These are phyloP conservation scores for Schizochytrium sp. DNA, from an alignment of 108 stramenopile genomes.

Conservation along the genomic window DNA sequence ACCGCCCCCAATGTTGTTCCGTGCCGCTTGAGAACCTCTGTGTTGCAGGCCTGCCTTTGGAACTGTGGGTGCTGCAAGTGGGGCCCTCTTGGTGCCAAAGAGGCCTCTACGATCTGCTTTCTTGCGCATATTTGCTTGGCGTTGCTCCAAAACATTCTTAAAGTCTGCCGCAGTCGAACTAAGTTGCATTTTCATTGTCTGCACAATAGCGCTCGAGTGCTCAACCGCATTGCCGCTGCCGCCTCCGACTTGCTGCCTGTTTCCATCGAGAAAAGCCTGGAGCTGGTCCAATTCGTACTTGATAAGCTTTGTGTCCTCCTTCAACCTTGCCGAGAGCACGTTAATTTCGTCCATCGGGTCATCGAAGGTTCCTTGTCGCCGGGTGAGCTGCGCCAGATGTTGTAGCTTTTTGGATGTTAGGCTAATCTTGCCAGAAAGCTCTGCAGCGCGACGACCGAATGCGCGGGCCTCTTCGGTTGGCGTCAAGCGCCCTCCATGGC, in stretches of 20 bases:
- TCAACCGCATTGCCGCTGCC: slow-evolving; percentile 48
- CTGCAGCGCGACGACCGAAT: slow-evolving; percentile 17
- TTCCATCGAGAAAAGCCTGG: slow-evolving; percentile 9
- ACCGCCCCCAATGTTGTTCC: too few relatives aligned
- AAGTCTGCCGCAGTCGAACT: neutral
- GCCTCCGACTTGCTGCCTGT: slow-evolving; percentile 12
- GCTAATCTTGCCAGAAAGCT: slow-evolving; percentile 51
- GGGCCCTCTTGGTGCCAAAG: slow-evolving; percentile 30
- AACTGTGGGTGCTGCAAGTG: neutral
- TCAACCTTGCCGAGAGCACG: slow-evolving; percentile 13
- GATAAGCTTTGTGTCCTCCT: slow-evolving; percentile 51
- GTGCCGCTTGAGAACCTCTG: too few relatives aligned
- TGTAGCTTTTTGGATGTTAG: slow-evolving; percentile 55
- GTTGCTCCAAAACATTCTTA: slow-evolving; percentile 47
- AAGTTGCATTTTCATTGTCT: slow-evolving; percentile 58
- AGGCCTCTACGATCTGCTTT: slow-evolving; percentile 24
- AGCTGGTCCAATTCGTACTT: slow-evolving; percentile 53
- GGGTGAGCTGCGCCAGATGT: slow-evolving; percentile 40
- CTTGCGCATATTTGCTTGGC: slow-evolving; percentile 27
- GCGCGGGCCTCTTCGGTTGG: slow-evolving; percentile 37
- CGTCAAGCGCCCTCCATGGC: neutral
- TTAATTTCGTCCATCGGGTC: slow-evolving; percentile 51
- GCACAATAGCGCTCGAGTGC: slow-evolving; percentile 47
- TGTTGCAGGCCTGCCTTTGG: too few relatives aligned
- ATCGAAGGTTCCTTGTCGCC: slow-evolving; percentile 46